A percentile compares a stretch with the other conserved stretches of the same genome.
Evolutionary conservation across 805 yeast genomes (phyloP).

Genomic region (Grigorovia yakushimaensis): DNA sequence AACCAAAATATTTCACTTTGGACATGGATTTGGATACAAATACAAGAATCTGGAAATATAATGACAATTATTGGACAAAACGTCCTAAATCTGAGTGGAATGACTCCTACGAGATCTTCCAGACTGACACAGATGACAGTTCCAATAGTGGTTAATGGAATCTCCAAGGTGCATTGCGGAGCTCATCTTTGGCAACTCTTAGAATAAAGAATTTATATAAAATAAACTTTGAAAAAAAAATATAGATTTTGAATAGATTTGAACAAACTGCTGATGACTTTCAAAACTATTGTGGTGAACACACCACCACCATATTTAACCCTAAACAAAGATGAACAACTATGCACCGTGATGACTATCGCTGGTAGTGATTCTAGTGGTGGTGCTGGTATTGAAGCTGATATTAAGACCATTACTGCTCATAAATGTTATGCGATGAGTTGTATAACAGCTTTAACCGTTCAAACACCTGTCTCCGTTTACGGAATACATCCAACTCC

Average conservation of each 20-base stretch:
- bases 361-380: slow-evolving; percentile 84
- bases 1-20: slow-evolving; percentile 66
- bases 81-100: slow-evolving; percentile 48
- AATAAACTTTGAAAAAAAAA: background rate
- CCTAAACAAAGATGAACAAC: slow-evolving; percentile 16
- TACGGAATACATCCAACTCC: slow-evolving; percentile 35
- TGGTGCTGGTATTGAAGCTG: slow-evolving; percentile 91
- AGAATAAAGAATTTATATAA: background rate
- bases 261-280: slow-evolving; percentile 7
- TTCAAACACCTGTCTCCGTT: slow-evolving; percentile 53
- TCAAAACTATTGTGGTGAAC: slow-evolving; percentile 14
- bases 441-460: slow-evolving; percentile 69
- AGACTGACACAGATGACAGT: background rate
- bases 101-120: slow-evolving; percentile 50
- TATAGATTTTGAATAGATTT: background rate
- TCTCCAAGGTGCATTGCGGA: no score
- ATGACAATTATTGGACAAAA: slow-evolving; percentile 63
- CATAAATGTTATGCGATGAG: slow-evolving; percentile 70
- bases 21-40: slow-evolving; percentile 70
- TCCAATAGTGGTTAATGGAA: background rate
- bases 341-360: slow-evolving; percentile 36
- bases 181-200: background rate
- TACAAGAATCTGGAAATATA: slow-evolving; percentile 61
- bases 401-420: slow-evolving; percentile 66
- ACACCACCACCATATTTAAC: slow-evolving; percentile 27